A percentile compares a stretch with the other conserved stretches of the same genome.
phyloP scores from a whole-genome alignment of 2,329 filamentous ascomycete genomes.

The Phaeomoniella chlamydospora region DNA sequence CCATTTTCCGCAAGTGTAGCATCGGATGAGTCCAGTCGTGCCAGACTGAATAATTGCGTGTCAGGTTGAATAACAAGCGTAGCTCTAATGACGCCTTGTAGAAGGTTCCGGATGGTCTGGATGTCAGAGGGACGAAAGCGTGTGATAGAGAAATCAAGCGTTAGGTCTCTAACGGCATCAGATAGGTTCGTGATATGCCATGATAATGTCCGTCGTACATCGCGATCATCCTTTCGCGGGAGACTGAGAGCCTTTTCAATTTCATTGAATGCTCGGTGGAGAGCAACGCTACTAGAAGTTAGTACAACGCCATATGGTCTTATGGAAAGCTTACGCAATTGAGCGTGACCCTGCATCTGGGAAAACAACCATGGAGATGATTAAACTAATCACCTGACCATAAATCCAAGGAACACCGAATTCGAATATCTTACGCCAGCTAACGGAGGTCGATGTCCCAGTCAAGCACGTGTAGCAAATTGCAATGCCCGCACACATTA shows the following conservation, averaged over 20 bases:
- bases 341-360: not conserved
- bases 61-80: constrained; percentile 38
- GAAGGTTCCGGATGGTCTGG: constrained; percentile 34
- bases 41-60: constrained; percentile 28
- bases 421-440: constrained; percentile 35
- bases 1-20: not conserved
- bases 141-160: constrained; percentile 41
- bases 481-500: constrained; percentile 40
- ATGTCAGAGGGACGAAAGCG: constrained; percentile 37
- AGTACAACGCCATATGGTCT: constrained; percentile 17
- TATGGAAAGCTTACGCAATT: no score
- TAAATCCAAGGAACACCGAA: constrained; percentile 43
- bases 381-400: constrained; percentile 38
- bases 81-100: constrained; percentile 40
- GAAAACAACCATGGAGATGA: constrained; percentile 32
- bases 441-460: constrained; percentile 28
- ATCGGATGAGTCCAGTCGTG: constrained; percentile 2
- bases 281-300: constrained; percentile 5
- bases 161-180: constrained; percentile 40
- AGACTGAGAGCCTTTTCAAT: not conserved
- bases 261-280: not conserved
- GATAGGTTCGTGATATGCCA: constrained; percentile 42
- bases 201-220: constrained; percentile 29
- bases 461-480: constrained; percentile 39
- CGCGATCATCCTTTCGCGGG: constrained; percentile 13